phyloP scores from a whole-genome alignment of 192 early-diverging fungal species.

The Backusella circina region DNA sequence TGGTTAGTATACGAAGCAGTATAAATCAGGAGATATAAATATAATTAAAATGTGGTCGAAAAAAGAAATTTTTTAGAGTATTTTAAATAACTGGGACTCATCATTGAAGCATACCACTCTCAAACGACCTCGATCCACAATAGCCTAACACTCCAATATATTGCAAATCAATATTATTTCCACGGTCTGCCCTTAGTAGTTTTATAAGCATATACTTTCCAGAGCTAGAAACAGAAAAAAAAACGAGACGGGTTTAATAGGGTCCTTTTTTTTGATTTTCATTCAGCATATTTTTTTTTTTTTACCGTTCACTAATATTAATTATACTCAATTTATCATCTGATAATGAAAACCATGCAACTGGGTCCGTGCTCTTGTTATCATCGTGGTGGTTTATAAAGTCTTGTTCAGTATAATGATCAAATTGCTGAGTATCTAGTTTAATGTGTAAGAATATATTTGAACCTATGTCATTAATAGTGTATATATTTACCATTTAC shows the following conservation, averaged over 20 bases:
- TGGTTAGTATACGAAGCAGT: no score
- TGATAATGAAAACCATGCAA: constrained; percentile 31
- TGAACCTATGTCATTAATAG: background rate
- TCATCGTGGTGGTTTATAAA: constrained; percentile 15
- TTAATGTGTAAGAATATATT: background rate
- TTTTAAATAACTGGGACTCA: background rate
- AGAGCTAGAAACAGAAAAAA: constrained; percentile 42
- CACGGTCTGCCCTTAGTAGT: constrained; percentile 35
- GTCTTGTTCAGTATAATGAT: constrained; percentile 30
- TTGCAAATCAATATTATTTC: constrained; percentile 55
- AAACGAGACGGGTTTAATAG: background rate
- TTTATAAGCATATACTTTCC: constrained; percentile 53
- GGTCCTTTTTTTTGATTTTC: background rate
- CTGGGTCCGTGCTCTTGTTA: constrained; percentile 17
- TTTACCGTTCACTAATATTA: constrained; percentile 19
- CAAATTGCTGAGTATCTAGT: constrained; percentile 31
- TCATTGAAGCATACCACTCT: background rate
- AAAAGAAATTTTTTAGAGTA: no score
- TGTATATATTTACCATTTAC: constrained; percentile 27
- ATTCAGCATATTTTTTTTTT: background rate
- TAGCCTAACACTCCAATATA: constrained; percentile 51
- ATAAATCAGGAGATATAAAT: no score
- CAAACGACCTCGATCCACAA: constrained; percentile 25
- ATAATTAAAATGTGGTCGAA: no score
- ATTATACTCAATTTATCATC: constrained; percentile 12